phyloP scores from a whole-genome alignment of 1,284 basidiomycete species.

The Cryptococcus sp. region DNA sequence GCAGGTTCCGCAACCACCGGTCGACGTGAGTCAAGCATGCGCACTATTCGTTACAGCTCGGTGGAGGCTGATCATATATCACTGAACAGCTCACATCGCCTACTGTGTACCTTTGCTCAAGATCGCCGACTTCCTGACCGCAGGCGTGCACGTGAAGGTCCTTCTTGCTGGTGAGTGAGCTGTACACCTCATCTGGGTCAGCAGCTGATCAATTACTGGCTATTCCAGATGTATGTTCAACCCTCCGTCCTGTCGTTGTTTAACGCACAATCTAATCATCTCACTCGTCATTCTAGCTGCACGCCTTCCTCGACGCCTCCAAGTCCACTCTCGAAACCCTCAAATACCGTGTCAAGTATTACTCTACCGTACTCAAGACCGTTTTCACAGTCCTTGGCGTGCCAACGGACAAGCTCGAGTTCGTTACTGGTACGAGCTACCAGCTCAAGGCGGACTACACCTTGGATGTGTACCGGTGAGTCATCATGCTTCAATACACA shows the following conservation, averaged over 20 bases:
- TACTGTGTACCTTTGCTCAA: constrained; percentile 96
- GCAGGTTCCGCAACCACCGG: constrained; percentile 92
- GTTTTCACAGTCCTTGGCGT: constrained; percentile 88
- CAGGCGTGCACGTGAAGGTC: constrained; percentile 87
- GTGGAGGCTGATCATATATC: constrained; percentile 8
- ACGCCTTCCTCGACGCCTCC: constrained; percentile 96
- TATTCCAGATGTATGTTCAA: constrained; percentile 13
- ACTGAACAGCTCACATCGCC: constrained; percentile 79
- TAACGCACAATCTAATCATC: background rate
- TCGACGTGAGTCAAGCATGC: constrained; percentile 65
- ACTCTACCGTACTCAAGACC: constrained; percentile 75
- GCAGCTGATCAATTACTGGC: background rate
- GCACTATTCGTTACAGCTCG: background rate
- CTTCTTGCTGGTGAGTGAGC: constrained; percentile 73
- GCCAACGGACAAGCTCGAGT: constrained; percentile 77
- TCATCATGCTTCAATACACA: background rate
- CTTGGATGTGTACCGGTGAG: constrained; percentile 80
- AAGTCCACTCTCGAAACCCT: constrained; percentile 97
- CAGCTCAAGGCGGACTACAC: constrained; percentile 91
- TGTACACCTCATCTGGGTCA: background rate
- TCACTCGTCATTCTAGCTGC: constrained; percentile 66
- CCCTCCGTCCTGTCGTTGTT: background rate
- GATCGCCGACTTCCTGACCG: constrained; percentile 93
- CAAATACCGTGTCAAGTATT: constrained; percentile 85
- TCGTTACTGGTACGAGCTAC: constrained; percentile 79